Conservation (phyloP, 1,284 basidiomycete genomes). For the Microbotryum intermedium region DNA sequence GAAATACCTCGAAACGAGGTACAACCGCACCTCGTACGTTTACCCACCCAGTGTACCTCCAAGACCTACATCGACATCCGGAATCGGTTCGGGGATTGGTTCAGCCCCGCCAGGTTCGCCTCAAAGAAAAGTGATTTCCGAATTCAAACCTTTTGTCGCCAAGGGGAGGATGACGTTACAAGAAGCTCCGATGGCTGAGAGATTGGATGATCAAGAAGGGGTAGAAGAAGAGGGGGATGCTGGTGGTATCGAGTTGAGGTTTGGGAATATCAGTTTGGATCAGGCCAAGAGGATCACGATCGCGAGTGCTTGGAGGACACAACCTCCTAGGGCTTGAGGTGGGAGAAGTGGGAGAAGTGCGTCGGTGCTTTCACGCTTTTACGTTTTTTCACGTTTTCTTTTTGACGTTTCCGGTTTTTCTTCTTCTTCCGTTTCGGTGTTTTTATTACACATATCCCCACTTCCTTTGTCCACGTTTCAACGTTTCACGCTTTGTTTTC, state of each 20-base stretch:
- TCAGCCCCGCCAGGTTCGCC: slow-evolving; percentile 42
- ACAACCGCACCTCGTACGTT: slow-evolving; percentile 40
- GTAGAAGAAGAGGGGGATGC: slow-evolving; percentile 24
- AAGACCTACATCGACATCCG: slow-evolving; percentile 37
- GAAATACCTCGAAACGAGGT: slow-evolving; percentile 73
- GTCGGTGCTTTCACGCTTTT: too few species aligned
- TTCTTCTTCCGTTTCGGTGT: too few species aligned
- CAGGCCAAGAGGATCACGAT: slow-evolving; percentile 35
- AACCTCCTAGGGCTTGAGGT: slow-evolving; percentile 28
- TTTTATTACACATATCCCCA: too few species aligned
- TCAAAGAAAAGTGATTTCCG: slow-evolving; percentile 71
- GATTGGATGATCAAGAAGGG: slow-evolving; percentile 9
- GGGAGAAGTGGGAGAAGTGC: too few species aligned
- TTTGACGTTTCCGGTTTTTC: too few species aligned
- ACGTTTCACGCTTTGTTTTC: too few species aligned
- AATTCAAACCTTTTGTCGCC: slow-evolving; percentile 84
- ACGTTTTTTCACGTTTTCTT: too few species aligned
- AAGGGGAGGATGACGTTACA: slow-evolving; percentile 46
- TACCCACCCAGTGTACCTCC: slow-evolving; percentile 38
- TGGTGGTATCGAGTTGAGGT: slow-evolving; percentile 23
- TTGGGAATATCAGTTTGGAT: slow-evolving; percentile 21
- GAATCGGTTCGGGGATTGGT: slow-evolving; percentile 44
- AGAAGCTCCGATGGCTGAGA: slow-evolving; percentile 24
- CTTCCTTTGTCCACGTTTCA: too few species aligned
- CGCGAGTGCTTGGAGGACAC: slow-evolving; percentile 33